Conservation (phyloP, 306 rosid genomes). For the Coriaria nepalensis region DNA sequence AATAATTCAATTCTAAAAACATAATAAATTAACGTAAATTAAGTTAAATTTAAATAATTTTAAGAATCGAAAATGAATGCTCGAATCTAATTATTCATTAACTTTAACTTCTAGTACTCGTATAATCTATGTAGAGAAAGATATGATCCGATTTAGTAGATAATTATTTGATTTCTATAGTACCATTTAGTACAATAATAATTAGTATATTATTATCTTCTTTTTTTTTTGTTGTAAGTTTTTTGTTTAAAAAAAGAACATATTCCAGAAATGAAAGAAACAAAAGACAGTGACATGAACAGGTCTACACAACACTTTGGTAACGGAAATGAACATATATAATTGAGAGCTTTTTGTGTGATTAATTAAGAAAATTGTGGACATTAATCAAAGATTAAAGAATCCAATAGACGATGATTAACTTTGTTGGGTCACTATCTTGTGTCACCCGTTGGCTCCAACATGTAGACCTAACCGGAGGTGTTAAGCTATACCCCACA, state of each 20-base stretch:
- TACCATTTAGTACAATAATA: too few relatives aligned
- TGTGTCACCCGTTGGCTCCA: background rate
- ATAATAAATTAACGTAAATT: too few relatives aligned
- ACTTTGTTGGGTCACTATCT: background rate
- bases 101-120: too few relatives aligned
- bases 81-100: too few relatives aligned
- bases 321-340: background rate
- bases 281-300: slow-evolving; percentile 26
- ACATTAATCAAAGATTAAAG: background rate
- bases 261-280: slow-evolving; percentile 25
- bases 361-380: background rate
- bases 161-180: too few relatives aligned
- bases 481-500: background rate
- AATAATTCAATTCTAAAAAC: too few relatives aligned
- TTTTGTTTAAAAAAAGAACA: slow-evolving; percentile 10
- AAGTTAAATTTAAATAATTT: too few relatives aligned
- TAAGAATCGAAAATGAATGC: too few relatives aligned
- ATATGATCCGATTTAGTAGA: too few relatives aligned
- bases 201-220: too few relatives aligned
- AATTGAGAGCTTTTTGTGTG: background rate
- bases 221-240: too few relatives aligned
- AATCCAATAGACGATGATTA: background rate
- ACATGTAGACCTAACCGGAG: background rate
- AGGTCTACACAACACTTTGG: slow-evolving; percentile 8
- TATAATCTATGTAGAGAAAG: too few relatives aligned